Evolutionary conservation across 1,284 basidiomycete genomes (phyloP).

Genomic region (Boletus austroedulis): DNA sequence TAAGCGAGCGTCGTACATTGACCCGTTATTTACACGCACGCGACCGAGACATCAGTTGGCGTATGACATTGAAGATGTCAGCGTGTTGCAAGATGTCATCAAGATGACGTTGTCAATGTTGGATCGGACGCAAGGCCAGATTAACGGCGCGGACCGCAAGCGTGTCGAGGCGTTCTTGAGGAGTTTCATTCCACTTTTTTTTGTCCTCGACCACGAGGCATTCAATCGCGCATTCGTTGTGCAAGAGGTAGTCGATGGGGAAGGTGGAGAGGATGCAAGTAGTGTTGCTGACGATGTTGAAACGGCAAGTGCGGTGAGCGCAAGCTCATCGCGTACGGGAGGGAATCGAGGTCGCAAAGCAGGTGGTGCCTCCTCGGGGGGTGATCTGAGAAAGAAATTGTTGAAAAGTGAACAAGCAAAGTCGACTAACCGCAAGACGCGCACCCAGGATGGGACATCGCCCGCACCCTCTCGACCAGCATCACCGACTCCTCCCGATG

Average conservation of each 20-base stretch:
- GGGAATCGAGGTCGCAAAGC: slow-evolving; percentile 42
- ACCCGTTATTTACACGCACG: slow-evolving; percentile 73
- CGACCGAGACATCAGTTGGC: slow-evolving; percentile 77
- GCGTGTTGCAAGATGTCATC: slow-evolving; percentile 80
- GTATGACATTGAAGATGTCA: slow-evolving; percentile 74
- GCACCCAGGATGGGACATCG: slow-evolving; percentile 44
- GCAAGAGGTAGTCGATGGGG: slow-evolving; percentile 45
- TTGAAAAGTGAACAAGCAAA: slow-evolving; percentile 79
- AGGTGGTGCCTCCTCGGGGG: slow-evolving; percentile 42
- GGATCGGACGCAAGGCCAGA: slow-evolving; percentile 80
- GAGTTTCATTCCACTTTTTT: slow-evolving; percentile 74
- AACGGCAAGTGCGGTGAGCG: slow-evolving; percentile 39
- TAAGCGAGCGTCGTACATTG: slow-evolving; percentile 71
- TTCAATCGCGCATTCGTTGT: slow-evolving; percentile 69
- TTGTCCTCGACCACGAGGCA: slow-evolving; percentile 63
- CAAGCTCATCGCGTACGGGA: slow-evolving; percentile 37
- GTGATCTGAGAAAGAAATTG: slow-evolving; percentile 70
- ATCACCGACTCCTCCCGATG: slow-evolving; percentile 52
- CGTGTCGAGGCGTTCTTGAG: slow-evolving; percentile 85
- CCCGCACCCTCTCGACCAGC: slow-evolving; percentile 38
- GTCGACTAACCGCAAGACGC: slow-evolving; percentile 56
- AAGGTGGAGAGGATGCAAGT: slow-evolving; percentile 51
- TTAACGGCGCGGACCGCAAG: slow-evolving; percentile 71
- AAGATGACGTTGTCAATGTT: slow-evolving; percentile 91
- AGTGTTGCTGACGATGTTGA: slow-evolving; percentile 51